Base-by-base conservation (phyloP, 2,329 filamentous ascomycete species). In the Ciborinia camelliae region DNA sequence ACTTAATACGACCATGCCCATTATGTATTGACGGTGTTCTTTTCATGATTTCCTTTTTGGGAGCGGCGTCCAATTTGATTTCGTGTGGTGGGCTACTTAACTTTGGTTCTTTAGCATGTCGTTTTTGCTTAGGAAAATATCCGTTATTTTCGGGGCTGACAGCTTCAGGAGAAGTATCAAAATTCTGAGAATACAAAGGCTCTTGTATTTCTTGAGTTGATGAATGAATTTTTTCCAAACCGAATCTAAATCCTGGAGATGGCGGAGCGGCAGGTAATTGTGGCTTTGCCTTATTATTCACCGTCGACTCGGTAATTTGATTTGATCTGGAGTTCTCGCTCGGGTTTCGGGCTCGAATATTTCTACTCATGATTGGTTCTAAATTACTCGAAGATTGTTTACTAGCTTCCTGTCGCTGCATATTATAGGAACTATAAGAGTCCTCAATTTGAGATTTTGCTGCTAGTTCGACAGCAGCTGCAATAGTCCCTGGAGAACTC, bases 201-300 rank as follows among this genome's bases (percentile, higher is more conserved):
- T 63, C 39, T 39, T 63, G 62, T 30, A 15, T 12, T 39, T 57
- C 43, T 39, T 32, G 28, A 18, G 26, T 41, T 26, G 41, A 23
- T 23, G 32, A 9, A 6, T 39, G 12, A 10, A 20, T 15, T n/a
- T 58, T 43, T 12, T 59, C 52, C n/a, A 58, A 51, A 9, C 45
- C 62, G 26, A 63, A 63, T 18, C 53, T 58, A 50, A 63, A 63
- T 20, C 62, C 62, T 20, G 51, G 62, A 32, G 61, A 63, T 35
- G 62, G 43, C 23, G 52, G 32, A 20, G 32, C 30, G 14, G 18
- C 52, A 20, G 8, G 35, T n/a, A 35, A 23, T 26, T 41, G 43
- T 32, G 62, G 14, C 41, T 37, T 51, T 10, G 51, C 26, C 26
- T 63, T 35, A 14, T 12, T 15, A 54, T 58, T 63, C 47, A 39